phyloP scores from a whole-genome alignment of 495 filamentous ascomycete genomes.

The Lasiosphaeria hispida region DNA sequence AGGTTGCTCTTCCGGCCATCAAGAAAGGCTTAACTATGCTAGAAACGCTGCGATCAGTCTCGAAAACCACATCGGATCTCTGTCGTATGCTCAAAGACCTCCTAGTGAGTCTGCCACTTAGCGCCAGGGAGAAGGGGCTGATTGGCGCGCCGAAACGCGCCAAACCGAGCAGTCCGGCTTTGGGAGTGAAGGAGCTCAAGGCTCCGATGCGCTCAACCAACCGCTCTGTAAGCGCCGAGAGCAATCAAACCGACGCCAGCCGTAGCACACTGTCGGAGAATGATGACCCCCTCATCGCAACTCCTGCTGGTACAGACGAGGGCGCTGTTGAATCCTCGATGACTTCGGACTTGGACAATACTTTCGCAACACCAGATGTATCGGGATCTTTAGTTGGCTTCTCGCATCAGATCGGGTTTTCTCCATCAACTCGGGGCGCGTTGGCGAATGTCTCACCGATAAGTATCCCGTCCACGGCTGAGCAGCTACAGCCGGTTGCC shows the following conservation, averaged over 20 bases:
- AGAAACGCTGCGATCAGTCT: slow-evolving; percentile 27
- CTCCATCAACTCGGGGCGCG: too few species aligned
- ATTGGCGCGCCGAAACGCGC: slow-evolving; percentile 23
- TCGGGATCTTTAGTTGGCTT: too few species aligned
- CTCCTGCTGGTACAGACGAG: not conserved
- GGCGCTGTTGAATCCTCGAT: not conserved
- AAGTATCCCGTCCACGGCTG: too few species aligned
- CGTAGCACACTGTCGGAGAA: not conserved
- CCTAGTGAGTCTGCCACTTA: slow-evolving; percentile 25
- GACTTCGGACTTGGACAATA: too few species aligned
- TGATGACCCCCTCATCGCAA: not conserved
- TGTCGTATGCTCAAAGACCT: slow-evolving; percentile 31
- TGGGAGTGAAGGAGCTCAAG: not conserved
- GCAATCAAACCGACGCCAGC: not conserved
- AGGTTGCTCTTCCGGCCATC: slow-evolving; percentile 41
- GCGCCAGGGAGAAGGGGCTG: slow-evolving; percentile 21
- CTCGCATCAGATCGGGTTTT: too few species aligned
- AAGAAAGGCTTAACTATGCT: slow-evolving; percentile 39
- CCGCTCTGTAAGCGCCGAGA: not conserved
- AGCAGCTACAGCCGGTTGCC: not conserved
- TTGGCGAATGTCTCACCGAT: too few species aligned
- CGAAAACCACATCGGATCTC: slow-evolving; percentile 28
- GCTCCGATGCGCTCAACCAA: not conserved
- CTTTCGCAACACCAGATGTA: too few species aligned
- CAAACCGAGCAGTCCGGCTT: not conserved